A percentile compares a stretch with the other conserved stretches of the same genome.
Conservation (phyloP, 768 basidiomycete species). For the Asterophora lycoperdoides region DNA sequence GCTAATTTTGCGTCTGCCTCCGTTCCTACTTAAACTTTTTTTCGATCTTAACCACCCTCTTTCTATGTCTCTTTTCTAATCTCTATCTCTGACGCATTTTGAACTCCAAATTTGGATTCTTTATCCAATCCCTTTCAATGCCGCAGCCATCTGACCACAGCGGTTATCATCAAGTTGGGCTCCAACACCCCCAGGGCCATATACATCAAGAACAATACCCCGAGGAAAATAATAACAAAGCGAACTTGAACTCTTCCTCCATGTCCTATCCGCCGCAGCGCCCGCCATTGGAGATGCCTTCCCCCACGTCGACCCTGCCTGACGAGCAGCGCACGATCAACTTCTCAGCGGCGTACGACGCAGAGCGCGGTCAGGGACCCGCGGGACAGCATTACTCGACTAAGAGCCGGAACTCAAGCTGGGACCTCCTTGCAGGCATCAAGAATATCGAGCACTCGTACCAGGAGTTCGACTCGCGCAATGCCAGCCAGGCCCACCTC, state of each 20-base stretch:
- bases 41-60: background rate
- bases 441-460: conserved; percentile 52
- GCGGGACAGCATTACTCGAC: conserved; percentile 12
- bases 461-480: conserved; percentile 53
- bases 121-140: background rate
- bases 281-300: conserved; percentile 4
- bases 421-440: conserved; percentile 48
- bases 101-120: conserved; percentile 33
- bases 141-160: conserved; percentile 6
- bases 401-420: conserved; percentile 34
- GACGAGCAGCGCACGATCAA: background rate
- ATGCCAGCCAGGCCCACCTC: conserved; percentile 48
- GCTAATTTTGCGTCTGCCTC: background rate
- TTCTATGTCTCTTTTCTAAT: background rate
- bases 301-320: conserved; percentile 14
- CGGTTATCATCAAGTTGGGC: conserved; percentile 7
- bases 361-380: conserved; percentile 21
- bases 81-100: background rate
- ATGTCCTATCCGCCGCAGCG: conserved; percentile 19
- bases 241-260: background rate
- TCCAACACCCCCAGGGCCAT: background rate
- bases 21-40: too few species aligned
- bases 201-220: background rate
- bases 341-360: conserved; percentile 13
- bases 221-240: too few species aligned